These are phyloP conservation scores for Vigna reflexopilosa DNA, from an alignment of 306 rosid genomes.

Conservation along the genomic window DNA sequence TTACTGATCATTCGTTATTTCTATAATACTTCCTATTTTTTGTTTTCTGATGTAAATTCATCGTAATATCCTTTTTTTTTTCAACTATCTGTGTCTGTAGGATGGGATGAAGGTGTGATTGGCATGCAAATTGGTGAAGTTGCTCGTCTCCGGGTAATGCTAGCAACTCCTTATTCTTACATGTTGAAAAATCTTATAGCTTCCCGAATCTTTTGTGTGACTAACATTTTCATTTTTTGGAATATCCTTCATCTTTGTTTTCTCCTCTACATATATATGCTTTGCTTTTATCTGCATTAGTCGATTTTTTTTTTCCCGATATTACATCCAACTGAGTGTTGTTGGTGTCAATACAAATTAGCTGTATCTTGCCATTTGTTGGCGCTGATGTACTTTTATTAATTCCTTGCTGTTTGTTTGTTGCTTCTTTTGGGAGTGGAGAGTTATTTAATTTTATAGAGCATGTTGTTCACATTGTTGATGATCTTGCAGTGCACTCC, in stretches of 20 bases:
- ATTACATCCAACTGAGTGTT: background rate
- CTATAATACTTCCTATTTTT: background rate
- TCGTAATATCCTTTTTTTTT: background rate
- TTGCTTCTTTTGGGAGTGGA: background rate
- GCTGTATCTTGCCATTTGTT: background rate
- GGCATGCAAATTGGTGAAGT: constrained; percentile 94
- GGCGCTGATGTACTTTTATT: background rate
- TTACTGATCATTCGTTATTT: background rate
- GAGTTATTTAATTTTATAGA: background rate
- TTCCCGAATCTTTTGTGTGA: background rate
- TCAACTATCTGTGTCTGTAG: constrained; percentile 41
- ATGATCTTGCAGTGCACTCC: constrained; percentile 87
- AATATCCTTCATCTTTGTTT: background rate
- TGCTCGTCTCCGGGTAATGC: constrained; percentile 89
- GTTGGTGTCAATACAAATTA: background rate
- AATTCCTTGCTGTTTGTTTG: background rate
- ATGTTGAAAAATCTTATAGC: background rate
- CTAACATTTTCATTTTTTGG: constrained; percentile 5
- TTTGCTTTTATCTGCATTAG: background rate
- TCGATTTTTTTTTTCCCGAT: background rate
- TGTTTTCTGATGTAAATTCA: background rate
- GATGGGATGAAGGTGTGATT: constrained; percentile 98
- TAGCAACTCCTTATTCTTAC: background rate
- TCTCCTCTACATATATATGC: background rate
- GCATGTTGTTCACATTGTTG: constrained; percentile 28